Conservation (phyloP, 2,329 filamentous ascomycete genomes). For the Curvularia eragrostidis region DNA sequence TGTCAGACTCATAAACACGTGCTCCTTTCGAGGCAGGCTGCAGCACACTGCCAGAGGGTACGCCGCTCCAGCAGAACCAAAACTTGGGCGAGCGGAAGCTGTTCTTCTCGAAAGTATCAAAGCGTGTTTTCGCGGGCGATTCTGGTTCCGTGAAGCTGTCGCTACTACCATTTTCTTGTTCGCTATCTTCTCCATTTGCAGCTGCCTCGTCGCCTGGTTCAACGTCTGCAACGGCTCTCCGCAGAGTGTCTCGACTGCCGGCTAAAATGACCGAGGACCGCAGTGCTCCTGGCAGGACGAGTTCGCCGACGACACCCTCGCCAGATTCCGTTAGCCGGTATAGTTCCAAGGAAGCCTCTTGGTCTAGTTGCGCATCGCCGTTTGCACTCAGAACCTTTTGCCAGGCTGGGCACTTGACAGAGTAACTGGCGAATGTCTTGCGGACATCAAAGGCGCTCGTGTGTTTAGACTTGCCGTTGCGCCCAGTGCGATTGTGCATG, state of each 20-base stretch:
- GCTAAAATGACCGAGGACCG: slow-evolving; percentile 26
- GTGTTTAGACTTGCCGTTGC: slow-evolving; percentile 21
- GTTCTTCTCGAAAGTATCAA: slow-evolving; percentile 36
- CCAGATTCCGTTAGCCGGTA: slow-evolving; percentile 29
- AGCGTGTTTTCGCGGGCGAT: slow-evolving; percentile 18
- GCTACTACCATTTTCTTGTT: slow-evolving; percentile 1
- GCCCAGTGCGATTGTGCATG: slow-evolving; percentile 32
- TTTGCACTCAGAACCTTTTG: slow-evolving; percentile 12
- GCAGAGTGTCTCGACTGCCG: slow-evolving; percentile 26
- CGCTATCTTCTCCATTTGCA: not conserved
- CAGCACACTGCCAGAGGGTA: not conserved
- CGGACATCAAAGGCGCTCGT: slow-evolving; percentile 28
- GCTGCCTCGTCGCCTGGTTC: slow-evolving; percentile 10
- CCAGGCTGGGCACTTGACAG: slow-evolving; percentile 32
- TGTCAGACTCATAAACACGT: slow-evolving; percentile 12
- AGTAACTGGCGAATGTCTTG: slow-evolving; percentile 34
- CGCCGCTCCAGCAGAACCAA: slow-evolving; percentile 36
- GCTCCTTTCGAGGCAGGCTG: not conserved
- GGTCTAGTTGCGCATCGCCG: slow-evolving; percentile 4
- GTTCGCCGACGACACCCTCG: slow-evolving; percentile 29
- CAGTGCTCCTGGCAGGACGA: slow-evolving; percentile 25
- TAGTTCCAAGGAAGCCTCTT: slow-evolving; percentile 24
- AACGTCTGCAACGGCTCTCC: slow-evolving; percentile 11
- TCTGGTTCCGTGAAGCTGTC: slow-evolving; percentile 7
- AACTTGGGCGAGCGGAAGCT: slow-evolving; percentile 38